Evolutionary conservation across 164 flowering plant genomes (phyloP).

Genomic region (Stephania cephalantha): DNA sequence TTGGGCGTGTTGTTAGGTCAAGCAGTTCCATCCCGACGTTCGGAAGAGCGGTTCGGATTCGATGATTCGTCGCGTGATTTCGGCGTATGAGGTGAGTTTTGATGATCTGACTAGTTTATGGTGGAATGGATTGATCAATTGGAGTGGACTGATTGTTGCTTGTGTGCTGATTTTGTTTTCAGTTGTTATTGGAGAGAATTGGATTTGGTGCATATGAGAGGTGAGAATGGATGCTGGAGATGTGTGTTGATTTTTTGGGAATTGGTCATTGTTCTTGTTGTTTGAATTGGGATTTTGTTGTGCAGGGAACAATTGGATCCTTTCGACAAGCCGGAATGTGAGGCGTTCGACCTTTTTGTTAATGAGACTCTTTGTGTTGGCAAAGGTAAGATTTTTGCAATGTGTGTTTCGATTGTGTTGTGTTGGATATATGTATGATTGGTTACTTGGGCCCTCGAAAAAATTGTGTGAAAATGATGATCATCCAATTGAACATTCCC

Average conservation of each 20-base stretch:
- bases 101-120: background rate
- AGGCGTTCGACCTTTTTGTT: slow-evolving; percentile 79
- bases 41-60: slow-evolving; percentile 42
- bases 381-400: slow-evolving; percentile 39
- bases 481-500: too few species aligned
- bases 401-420: too few species aligned
- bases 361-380: slow-evolving; percentile 80
- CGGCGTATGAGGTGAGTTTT: slow-evolving; percentile 68
- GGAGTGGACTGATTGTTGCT: too few species aligned
- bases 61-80: slow-evolving; percentile 77
- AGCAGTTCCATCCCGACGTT: slow-evolving; percentile 84
- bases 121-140: background rate
- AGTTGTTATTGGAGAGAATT: slow-evolving; percentile 34
- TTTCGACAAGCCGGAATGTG: slow-evolving; percentile 90
- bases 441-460: too few species aligned
- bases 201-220: slow-evolving; percentile 34
- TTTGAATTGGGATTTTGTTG: slow-evolving; percentile 6
- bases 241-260: background rate
- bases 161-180: slow-evolving; percentile 11
- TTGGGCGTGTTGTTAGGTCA: slow-evolving; percentile 46
- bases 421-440: too few species aligned
- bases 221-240: slow-evolving; percentile 14
- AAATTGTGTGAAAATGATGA: too few species aligned
- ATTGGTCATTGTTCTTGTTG: too few species aligned
- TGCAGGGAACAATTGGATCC: slow-evolving; percentile 81